These are phyloP conservation scores for Breynia disticha DNA, from an alignment of 441 rosid genomes.

Conservation along the genomic window DNA sequence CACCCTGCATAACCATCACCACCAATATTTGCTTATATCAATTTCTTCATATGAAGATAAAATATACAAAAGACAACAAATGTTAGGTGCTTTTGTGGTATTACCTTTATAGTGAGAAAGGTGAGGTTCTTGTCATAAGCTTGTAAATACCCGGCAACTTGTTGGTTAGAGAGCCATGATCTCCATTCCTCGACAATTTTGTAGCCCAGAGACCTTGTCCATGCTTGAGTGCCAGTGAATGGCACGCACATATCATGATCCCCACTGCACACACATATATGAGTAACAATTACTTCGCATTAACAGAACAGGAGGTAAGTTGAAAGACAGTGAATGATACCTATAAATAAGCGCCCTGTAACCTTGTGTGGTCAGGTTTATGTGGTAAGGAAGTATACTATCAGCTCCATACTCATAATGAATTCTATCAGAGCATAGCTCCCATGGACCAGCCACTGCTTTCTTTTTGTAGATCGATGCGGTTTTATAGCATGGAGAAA, in stretches of 20 bases:
- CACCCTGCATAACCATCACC: constrained; percentile 42
- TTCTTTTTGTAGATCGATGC: constrained; percentile 2
- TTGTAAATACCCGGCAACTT: constrained; percentile 36
- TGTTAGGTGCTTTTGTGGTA: background rate
- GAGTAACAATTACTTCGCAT: background rate
- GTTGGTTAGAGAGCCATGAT: constrained; percentile 29
- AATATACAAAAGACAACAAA: background rate
- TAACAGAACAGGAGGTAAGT: background rate
- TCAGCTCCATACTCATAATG: constrained; percentile 20
- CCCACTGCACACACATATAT: constrained; percentile 24
- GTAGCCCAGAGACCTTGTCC: constrained; percentile 41
- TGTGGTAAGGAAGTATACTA: constrained; percentile 44
- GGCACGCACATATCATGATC: constrained; percentile 44
- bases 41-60: background rate
- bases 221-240: constrained; percentile 35
- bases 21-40: background rate
- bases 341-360: constrained; percentile 54
- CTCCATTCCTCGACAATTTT: constrained; percentile 37
- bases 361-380: constrained; percentile 29
- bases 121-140: constrained; percentile 78
- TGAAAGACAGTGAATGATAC: constrained; percentile 9
- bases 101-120: constrained; percentile 68
- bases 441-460: constrained; percentile 37
- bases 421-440: constrained; percentile 29
- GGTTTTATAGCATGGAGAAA: no score